Evolutionary conservation across 2,329 filamentous ascomycete species (phyloP).

Genomic region (Chrysoporthe cubensis): DNA sequence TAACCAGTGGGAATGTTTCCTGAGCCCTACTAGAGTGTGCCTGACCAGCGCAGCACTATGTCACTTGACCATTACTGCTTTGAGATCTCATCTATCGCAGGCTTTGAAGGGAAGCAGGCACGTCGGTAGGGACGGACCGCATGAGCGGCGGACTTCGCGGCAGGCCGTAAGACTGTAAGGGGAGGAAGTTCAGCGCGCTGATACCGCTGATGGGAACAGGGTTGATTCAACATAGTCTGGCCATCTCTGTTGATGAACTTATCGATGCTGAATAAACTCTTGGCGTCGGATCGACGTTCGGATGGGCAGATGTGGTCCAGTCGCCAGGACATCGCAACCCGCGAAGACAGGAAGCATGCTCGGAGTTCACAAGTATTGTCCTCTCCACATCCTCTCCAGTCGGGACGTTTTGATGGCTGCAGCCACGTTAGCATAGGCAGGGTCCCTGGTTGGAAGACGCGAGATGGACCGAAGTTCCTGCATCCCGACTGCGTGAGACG

Average conservation of each 20-base stretch:
- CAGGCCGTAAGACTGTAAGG: slow-evolving; percentile 21
- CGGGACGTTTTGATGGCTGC: slow-evolving; percentile 4
- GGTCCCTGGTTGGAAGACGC: slow-evolving; percentile 5
- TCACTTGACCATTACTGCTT: slow-evolving; percentile 37
- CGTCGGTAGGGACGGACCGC: slow-evolving; percentile 48
- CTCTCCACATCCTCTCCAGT: neutral
- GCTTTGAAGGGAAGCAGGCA: slow-evolving; percentile 40
- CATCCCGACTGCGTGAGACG: slow-evolving; percentile 17
- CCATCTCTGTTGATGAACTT: neutral
- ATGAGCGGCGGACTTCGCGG: slow-evolving; percentile 37
- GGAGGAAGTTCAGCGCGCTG: slow-evolving; percentile 18
- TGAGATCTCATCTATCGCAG: slow-evolving; percentile 35
- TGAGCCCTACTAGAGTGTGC: slow-evolving; percentile 21
- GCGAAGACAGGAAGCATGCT: neutral
- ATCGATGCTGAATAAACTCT: neutral
- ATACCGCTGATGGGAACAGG: neutral
- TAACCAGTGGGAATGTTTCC: slow-evolving; percentile 18
- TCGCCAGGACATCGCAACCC: neutral
- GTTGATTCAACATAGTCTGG: neutral
- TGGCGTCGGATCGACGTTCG: neutral
- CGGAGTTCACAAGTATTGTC: slow-evolving; percentile 7
- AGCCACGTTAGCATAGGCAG: slow-evolving; percentile 17
- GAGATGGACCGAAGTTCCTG: slow-evolving; percentile 19
- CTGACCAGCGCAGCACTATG: slow-evolving; percentile 31
- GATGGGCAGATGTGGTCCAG: neutral